Conservation (phyloP, 768 basidiomycete genomes). For the Suillus sp. region DNA sequence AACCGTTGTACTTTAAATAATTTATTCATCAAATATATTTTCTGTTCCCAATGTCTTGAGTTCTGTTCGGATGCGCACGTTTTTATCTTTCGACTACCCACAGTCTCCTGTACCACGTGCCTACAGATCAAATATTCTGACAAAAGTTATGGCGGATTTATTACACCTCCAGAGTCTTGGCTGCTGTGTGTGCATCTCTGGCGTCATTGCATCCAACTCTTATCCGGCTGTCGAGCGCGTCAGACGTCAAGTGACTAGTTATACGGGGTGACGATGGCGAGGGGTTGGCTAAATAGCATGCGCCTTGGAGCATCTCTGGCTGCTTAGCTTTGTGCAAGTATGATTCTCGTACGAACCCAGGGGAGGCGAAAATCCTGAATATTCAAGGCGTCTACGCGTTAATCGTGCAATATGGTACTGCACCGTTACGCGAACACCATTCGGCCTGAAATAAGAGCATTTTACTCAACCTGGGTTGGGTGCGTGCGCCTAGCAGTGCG, state of each 20-base stretch:
- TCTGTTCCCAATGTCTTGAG: slow-evolving; percentile 58
- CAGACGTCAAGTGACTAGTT: slow-evolving; percentile 57
- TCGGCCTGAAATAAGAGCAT: no score
- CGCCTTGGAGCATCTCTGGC: slow-evolving; percentile 56
- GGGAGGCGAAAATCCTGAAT: neutral
- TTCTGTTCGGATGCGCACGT: slow-evolving; percentile 55
- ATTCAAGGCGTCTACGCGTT: neutral
- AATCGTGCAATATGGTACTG: no score
- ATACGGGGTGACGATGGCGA: slow-evolving; percentile 50
- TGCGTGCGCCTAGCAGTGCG: no score
- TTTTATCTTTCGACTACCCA: slow-evolving; percentile 36
- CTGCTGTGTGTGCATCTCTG: slow-evolving; percentile 36
- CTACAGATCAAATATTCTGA: no score
- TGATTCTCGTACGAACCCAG: slow-evolving; percentile 47
- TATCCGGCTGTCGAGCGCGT: slow-evolving; percentile 55
- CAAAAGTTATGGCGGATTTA: neutral
- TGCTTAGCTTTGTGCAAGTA: slow-evolving; percentile 58
- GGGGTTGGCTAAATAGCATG: slow-evolving; percentile 24
- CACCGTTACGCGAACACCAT: no score
- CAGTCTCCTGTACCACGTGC: neutral
- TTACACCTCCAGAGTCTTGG: neutral
- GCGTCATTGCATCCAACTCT: slow-evolving; percentile 59
- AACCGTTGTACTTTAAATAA: no score
- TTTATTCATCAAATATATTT: slow-evolving; percentile 31
- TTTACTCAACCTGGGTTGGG: no score